Base-by-base conservation (phyloP, 306 rosid genomes). In the Medicago arabica region DNA sequence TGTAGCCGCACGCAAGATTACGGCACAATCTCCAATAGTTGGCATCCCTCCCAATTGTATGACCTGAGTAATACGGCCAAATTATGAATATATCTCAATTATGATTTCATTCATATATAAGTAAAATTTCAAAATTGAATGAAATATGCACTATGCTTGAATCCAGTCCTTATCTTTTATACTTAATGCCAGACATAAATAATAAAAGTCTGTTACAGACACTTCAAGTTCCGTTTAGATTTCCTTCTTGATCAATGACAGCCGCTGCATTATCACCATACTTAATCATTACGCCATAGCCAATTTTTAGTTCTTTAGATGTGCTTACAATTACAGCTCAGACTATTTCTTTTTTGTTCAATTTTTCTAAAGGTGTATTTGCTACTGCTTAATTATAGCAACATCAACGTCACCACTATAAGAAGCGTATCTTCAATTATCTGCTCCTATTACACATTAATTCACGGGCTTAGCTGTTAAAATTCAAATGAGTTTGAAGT, bases 31-130 rank as follows among this genome's bases (percentile, higher is more conserved):
- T 31, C 93, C 99, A 70, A 92, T 83, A 13, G 99, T 92, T 40
- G 99, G 99, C 58, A 78, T 85, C 79, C 96, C 97, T 74, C 97
- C 97, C 88, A 95, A 79, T 79, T 92, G 93, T 69, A 95, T 86
- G 61, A 92, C 93, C 97, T 92, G 93, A 59, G 75, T 13, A 14
- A 78, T 57, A 71, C 53, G 54, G 41, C 53, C 62, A 79, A 77
- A 58, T 58, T 58, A 61, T 61, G 44, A 15, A 61, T 31, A 61
- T 61, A 61, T 61, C 67, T 61, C 44, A 61, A 38, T 4, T 61
- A 8, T 31, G 21, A 34, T 61, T 15, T 61, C 21, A 61, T 15
- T 61, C 21, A 61, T 61, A 61, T 3, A 61, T 61, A 15, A 61
- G 43, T 5, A 43, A 61, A 28, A 61, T 61, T 8, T 61, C 70